Base-by-base conservation (phyloP, 2,329 filamentous ascomycete species). In the Aspergillus sergii region DNA sequence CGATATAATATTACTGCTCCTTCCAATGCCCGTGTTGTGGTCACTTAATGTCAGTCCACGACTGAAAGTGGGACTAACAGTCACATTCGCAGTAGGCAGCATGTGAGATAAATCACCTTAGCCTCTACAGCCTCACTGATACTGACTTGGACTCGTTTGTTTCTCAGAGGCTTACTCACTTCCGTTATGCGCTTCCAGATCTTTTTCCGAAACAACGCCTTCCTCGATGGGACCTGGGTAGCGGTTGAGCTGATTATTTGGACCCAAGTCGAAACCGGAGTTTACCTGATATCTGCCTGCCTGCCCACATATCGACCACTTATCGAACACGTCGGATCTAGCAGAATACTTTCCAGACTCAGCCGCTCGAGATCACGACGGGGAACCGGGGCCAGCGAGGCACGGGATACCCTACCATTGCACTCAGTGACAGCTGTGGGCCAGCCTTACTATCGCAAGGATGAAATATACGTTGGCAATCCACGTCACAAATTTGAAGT, bases 11-110 rank as follows among this genome's bases (percentile, higher is more conserved):
- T 66, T 80, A 58, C 66, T 79, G 1, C 26, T 73, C 2, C 63
- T 79, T 9, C 78, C 78, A 3, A 65, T 78, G 32, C 77, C 77
- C 2, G 70, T 75, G 8, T 55, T 79, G 12, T 75, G 69, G 69
- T 71, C 67, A 2, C 64, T 79, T 9, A 69, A 72, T 32, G 61
- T 66, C 23, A 61, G 59, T 19, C 61, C 57, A n/a, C 65, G 68
- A 10, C 59, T 69, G 16, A 64, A 66, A 32, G n/a, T 60, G 21
- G 64, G 64, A 26, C 55, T 71, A 39, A 62, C 60, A n/a, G 28
- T 64, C 26, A 64, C 67, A 2, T 69, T 69, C 32, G 28, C 64
- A 12, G 71, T 63, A 32, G 75, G 74, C 16, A 60, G 58, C 48
- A 23, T 67, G 57, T 59, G 41, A n/a, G 57, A 46, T 23, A 11